Conservation (phyloP, 2,329 filamentous ascomycete genomes). For the Trichoderma koningii region DNA sequence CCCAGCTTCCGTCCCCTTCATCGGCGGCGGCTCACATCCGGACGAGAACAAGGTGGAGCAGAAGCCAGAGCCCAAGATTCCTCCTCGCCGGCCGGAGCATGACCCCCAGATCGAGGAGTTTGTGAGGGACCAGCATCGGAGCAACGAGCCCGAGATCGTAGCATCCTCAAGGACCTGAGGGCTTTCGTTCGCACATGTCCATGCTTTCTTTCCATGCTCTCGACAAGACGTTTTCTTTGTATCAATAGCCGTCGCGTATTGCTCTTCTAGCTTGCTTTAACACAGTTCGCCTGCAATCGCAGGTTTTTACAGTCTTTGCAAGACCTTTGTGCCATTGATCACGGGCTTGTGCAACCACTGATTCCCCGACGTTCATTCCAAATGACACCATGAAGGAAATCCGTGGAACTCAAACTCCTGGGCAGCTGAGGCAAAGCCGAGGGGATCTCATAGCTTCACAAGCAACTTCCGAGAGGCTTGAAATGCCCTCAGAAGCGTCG, state of each 20-base stretch:
- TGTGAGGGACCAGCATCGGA: slow-evolving; percentile 55
- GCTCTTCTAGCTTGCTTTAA: background rate
- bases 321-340: background rate
- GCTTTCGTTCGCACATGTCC: too few relatives aligned
- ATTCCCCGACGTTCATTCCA: too few relatives aligned
- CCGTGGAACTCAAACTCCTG: too few relatives aligned
- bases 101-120: slow-evolving; percentile 56
- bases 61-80: slow-evolving; percentile 36
- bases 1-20: slow-evolving; percentile 46
- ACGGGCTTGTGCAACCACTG: background rate
- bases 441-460: background rate
- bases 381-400: too few relatives aligned
- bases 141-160: slow-evolving; percentile 36
- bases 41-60: slow-evolving; percentile 32
- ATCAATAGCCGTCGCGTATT: background rate
- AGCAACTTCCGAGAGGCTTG: background rate
- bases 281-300: background rate
- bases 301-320: background rate
- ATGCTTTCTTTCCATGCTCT: background rate
- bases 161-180: background rate
- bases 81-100: slow-evolving; percentile 49
- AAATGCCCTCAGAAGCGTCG: background rate
- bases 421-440: background rate
- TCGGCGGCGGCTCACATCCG: slow-evolving; percentile 44
- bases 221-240: background rate